Percentiles rank a stretch among this genome's conserved stretches.
These are phyloP conservation scores for Macroventuria anomochaeta DNA, from an alignment of 2,329 filamentous ascomycete genomes.

Conservation along the genomic window DNA sequence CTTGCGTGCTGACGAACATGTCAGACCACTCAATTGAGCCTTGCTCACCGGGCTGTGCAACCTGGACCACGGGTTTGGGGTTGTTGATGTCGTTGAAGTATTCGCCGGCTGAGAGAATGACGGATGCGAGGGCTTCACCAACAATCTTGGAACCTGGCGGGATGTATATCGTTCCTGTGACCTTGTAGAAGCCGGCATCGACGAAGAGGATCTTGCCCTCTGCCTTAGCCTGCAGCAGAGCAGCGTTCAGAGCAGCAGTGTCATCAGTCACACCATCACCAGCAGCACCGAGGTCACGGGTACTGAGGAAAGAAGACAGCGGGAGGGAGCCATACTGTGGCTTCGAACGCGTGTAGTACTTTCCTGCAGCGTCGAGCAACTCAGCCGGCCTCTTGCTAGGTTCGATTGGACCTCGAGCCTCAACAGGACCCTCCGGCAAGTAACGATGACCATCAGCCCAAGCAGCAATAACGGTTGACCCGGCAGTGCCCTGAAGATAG, in stretches of 20 bases:
- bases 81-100: slow-evolving; percentile 55
- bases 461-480: slow-evolving; percentile 29
- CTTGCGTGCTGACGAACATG: slow-evolving; percentile 72
- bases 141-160: slow-evolving; percentile 78
- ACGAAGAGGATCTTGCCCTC: slow-evolving; percentile 63
- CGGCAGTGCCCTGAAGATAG: slow-evolving; percentile 35
- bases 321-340: slow-evolving; percentile 57
- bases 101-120: slow-evolving; percentile 77
- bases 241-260: slow-evolving; percentile 76
- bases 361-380: slow-evolving; percentile 54
- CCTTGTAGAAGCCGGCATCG: slow-evolving; percentile 63
- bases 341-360: slow-evolving; percentile 61
- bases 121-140: slow-evolving; percentile 82
- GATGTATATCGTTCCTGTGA: slow-evolving; percentile 61
- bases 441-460: slow-evolving; percentile 47
- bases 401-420: slow-evolving; percentile 53
- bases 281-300: slow-evolving; percentile 62
- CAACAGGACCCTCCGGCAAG: slow-evolving; percentile 48
- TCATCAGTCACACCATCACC: slow-evolving; percentile 88
- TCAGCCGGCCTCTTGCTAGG: slow-evolving; percentile 50
- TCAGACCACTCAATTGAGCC: slow-evolving; percentile 75
- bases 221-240: slow-evolving; percentile 68
- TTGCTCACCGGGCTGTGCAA: slow-evolving; percentile 68
- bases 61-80: slow-evolving; percentile 70
- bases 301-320: slow-evolving; percentile 66